Evolutionary conservation across 306 rosid genomes (phyloP).

Genomic region (Albizia julibrissin): DNA sequence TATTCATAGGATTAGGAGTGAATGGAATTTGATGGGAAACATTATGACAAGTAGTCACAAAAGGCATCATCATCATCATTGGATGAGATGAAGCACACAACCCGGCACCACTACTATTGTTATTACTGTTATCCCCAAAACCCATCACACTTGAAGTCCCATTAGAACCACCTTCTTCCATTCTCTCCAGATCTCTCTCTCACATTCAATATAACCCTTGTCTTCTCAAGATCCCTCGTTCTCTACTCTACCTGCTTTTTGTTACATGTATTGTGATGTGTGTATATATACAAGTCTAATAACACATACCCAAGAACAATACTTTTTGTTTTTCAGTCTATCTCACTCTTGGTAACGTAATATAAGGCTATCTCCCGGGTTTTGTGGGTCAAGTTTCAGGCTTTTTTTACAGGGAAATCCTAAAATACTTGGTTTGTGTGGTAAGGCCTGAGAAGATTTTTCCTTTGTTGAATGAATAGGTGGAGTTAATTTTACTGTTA

Average conservation of each 20-base stretch:
- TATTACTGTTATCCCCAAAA: constrained; percentile 52
- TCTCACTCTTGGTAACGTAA: neutral
- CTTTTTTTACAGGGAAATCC: constrained; percentile 55
- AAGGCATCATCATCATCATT: constrained; percentile 71
- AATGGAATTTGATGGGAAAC: constrained; percentile 33
- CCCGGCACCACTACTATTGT: constrained; percentile 40
- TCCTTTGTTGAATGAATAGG: constrained; percentile 22
- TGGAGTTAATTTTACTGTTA: neutral
- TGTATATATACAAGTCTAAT: neutral
- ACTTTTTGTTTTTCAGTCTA: neutral
- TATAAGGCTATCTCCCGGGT: constrained; percentile 59
- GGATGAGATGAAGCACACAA: constrained; percentile 43
- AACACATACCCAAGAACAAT: neutral
- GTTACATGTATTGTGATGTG: neutral
- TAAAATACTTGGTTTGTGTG: constrained; percentile 32
- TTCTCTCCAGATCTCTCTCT: neutral
- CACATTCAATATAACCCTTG: neutral
- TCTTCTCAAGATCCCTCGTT: neutral
- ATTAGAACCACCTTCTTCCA: constrained; percentile 19
- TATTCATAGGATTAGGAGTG: constrained; percentile 31
- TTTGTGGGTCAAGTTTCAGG: constrained; percentile 61
- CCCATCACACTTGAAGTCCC: constrained; percentile 51
- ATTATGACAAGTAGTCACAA: constrained; percentile 48
- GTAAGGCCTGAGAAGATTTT: constrained; percentile 37
- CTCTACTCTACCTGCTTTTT: neutral